These are phyloP conservation scores for Heterobasidion irregulare DNA, from an alignment of 1,284 basidiomycete species.

Conservation along the genomic window DNA sequence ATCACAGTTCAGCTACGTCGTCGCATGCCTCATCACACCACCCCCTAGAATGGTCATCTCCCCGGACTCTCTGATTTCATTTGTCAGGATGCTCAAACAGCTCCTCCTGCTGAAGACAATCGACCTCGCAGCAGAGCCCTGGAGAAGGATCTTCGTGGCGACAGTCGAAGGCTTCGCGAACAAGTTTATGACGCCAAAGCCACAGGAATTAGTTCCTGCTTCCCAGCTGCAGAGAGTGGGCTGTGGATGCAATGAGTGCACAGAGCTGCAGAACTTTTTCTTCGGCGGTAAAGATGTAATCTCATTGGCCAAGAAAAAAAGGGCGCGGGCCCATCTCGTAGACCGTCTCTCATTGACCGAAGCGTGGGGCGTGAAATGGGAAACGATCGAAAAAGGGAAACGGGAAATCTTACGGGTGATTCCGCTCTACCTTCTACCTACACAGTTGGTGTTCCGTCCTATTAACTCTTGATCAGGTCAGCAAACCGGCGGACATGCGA, in stretches of 20 bases:
- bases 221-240: not conserved
- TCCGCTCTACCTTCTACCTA: not conserved
- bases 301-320: not conserved
- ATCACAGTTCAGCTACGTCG: too few species aligned
- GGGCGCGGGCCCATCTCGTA: not conserved
- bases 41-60: too few species aligned
- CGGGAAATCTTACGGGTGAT: not conserved
- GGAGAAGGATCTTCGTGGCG: not conserved
- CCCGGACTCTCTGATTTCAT: too few species aligned
- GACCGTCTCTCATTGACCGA: not conserved
- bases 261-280: not conserved
- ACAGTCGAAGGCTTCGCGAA: not conserved
- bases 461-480: not conserved
- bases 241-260: not conserved
- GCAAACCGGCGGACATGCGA: not conserved
- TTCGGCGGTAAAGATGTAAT: not conserved
- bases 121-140: not conserved
- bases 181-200: not conserved
- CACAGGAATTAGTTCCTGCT: not conserved
- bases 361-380: not conserved
- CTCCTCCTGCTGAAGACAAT: not conserved
- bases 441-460: not conserved
- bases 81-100: too few species aligned
- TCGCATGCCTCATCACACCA: too few species aligned
- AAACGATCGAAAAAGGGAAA: not conserved